Conservation (phyloP, 2,329 filamentous ascomycete genomes). For the Scorias spongiosa region DNA sequence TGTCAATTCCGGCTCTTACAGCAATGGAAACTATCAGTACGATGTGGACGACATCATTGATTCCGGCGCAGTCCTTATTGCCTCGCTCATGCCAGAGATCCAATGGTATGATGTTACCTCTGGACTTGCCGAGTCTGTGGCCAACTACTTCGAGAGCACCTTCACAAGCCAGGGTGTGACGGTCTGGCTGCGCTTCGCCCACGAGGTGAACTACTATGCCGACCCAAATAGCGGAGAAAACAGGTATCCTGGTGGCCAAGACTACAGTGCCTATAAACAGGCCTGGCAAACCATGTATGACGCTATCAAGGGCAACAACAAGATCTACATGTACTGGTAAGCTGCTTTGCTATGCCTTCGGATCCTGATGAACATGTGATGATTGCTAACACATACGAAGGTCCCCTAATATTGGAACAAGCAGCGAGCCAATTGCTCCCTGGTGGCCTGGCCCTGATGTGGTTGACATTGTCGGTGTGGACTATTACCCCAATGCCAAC, state of each 20-base stretch:
- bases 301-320: constrained; percentile 1
- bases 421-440: not conserved
- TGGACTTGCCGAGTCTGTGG: not conserved
- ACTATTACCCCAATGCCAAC: not conserved
- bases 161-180: constrained; percentile 1
- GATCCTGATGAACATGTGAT: no score
- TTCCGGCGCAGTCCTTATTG: constrained; percentile 1
- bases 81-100: not conserved
- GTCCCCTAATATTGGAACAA: not conserved
- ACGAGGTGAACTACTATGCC: constrained; percentile 2
- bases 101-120: constrained; percentile 1
- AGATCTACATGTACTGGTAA: constrained; percentile 1
- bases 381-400: not conserved
- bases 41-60: constrained; percentile 1
- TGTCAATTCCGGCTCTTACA: not conserved
- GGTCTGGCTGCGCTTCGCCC: constrained; percentile 1
- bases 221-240: not conserved
- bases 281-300: constrained; percentile 1
- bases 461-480: constrained; percentile 1
- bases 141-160: constrained; percentile 1
- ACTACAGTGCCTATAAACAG: not conserved
- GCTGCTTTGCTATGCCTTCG: no score
- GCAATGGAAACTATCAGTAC: constrained; percentile 1
- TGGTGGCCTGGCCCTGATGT: not conserved
- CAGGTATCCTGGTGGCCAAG: constrained; percentile 1